Conservation (phyloP, 2,329 filamentous ascomycete species). For the Akanthomyces uredinophilus region DNA sequence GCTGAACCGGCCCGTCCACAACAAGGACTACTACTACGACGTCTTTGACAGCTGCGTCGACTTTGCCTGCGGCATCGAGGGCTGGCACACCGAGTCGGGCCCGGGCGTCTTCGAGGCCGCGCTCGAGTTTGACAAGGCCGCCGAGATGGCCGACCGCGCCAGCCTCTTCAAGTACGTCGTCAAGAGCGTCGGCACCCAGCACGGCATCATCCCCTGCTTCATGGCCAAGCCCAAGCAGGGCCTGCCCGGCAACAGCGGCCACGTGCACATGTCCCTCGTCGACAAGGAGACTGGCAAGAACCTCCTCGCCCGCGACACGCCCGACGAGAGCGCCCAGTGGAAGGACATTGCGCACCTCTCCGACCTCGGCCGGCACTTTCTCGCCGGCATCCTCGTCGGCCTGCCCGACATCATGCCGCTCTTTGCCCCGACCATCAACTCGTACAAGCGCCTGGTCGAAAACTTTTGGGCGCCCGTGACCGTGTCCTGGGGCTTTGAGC, state of each 20-base stretch:
- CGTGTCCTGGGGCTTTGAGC: constrained; percentile 93
- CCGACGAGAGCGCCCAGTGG: constrained; percentile 67
- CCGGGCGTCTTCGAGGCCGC: constrained; percentile 95
- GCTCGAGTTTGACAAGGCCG: constrained; percentile 82
- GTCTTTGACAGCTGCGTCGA: constrained; percentile 74
- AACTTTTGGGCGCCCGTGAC: constrained; percentile 99
- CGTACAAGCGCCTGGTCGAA: constrained; percentile 95
- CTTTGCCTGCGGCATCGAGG: constrained; percentile 79
- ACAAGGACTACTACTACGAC: constrained; percentile 88
- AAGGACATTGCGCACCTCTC: constrained; percentile 75
- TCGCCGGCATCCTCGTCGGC: constrained; percentile 83
- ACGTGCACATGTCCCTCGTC: constrained; percentile 89
- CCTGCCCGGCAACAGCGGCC: constrained; percentile 88
- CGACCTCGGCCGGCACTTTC: constrained; percentile 85
- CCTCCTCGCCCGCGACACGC: constrained; percentile 67
- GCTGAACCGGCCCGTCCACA: constrained; percentile 78
- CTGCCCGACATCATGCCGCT: constrained; percentile 94
- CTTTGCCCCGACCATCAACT: constrained; percentile 91
- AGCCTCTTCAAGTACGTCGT: constrained; percentile 92
- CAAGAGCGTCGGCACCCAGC: constrained; percentile 79
- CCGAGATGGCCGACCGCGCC: constrained; percentile 85
- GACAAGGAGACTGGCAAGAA: constrained; percentile 71
- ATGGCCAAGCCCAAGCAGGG: constrained; percentile 96
- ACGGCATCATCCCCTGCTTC: constrained; percentile 93
- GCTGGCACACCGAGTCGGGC: constrained; percentile 93